A percentile compares a stretch with the other conserved stretches of the same genome.
phyloP scores from a whole-genome alignment of 805 yeast species.

The Candida endomychidarum region DNA sequence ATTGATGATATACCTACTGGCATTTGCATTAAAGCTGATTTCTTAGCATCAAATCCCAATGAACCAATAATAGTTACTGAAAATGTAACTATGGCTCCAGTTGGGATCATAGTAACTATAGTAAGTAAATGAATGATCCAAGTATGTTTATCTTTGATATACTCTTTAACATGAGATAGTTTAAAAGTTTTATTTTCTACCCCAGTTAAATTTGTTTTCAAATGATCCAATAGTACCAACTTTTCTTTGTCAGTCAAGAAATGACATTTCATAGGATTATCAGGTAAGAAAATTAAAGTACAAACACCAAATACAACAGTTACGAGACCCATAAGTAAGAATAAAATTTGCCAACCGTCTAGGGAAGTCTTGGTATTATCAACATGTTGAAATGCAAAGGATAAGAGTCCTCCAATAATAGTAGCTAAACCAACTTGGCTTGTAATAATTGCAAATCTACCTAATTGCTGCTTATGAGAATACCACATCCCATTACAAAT shows the following conservation, averaged over 20 bases:
- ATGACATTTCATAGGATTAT: constrained; percentile 40
- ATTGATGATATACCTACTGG: constrained; percentile 56
- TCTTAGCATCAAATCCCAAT: constrained; percentile 47
- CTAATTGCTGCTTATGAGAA: constrained; percentile 50
- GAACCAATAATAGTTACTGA: constrained; percentile 52
- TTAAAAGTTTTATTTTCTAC: constrained; percentile 49
- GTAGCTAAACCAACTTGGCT: constrained; percentile 59
- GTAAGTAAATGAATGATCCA: constrained; percentile 51
- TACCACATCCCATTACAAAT: constrained; percentile 65
- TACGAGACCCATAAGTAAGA: constrained; percentile 53
- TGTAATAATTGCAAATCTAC: constrained; percentile 56
- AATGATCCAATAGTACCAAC: constrained; percentile 40
- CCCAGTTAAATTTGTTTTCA: constrained; percentile 52
- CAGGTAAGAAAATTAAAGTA: constrained; percentile 48
- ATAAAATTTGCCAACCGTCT: constrained; percentile 61
- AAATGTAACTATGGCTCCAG: constrained; percentile 54
- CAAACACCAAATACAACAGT: constrained; percentile 51
- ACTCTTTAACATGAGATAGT: constrained; percentile 33
- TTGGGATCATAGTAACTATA: constrained; percentile 46
- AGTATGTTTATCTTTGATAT: constrained; percentile 47
- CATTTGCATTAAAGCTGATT: constrained; percentile 52
- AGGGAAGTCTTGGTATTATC: constrained; percentile 30
- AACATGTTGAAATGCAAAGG: constrained; percentile 56
- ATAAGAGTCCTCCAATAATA: constrained; percentile 44
- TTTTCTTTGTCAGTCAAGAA: constrained; percentile 46